phyloP scores from a whole-genome alignment of 495 filamentous ascomycete species.

The Penicillium cinerascens region DNA sequence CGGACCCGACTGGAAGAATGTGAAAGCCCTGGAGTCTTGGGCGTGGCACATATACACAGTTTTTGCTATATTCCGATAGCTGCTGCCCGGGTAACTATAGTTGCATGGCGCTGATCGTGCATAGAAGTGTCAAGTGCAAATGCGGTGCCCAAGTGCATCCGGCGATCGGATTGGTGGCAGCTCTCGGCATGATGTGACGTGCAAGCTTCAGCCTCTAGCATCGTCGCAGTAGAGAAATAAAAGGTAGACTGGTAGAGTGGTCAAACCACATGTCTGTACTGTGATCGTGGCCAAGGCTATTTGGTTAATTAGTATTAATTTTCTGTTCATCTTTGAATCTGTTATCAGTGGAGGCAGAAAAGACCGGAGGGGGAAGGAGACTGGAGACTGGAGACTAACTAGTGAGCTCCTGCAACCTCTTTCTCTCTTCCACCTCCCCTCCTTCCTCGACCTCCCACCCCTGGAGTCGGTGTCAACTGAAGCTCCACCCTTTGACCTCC shows the following conservation, averaged over 20 bases:
- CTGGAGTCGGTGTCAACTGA: background rate
- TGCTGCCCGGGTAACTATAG: too few relatives aligned
- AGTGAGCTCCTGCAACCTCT: slow-evolving; percentile 19
- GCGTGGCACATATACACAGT: too few relatives aligned
- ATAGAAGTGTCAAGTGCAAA: too few relatives aligned
- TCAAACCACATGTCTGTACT: too few relatives aligned
- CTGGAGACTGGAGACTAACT: slow-evolving; percentile 1
- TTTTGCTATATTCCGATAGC: too few relatives aligned
- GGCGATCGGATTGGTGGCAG: background rate
- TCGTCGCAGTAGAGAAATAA: background rate
- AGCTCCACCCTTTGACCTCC: slow-evolving; percentile 1
- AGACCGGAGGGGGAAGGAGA: background rate
- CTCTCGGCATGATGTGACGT: background rate
- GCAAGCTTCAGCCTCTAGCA: background rate
- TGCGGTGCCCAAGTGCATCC: too few relatives aligned
- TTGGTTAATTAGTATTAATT: too few relatives aligned
- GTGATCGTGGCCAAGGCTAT: too few relatives aligned
- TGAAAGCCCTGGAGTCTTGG: too few relatives aligned
- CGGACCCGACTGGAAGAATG: too few relatives aligned
- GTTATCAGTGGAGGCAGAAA: background rate
- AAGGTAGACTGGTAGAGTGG: too few relatives aligned
- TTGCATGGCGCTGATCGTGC: too few relatives aligned
- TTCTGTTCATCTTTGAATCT: background rate
- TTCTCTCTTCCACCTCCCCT: slow-evolving; percentile 1
- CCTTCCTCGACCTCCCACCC: background rate